These are phyloP conservation scores for Aphanomyces cochlioides DNA, from an alignment of 352 stramenopile species.

Conservation along the genomic window DNA sequence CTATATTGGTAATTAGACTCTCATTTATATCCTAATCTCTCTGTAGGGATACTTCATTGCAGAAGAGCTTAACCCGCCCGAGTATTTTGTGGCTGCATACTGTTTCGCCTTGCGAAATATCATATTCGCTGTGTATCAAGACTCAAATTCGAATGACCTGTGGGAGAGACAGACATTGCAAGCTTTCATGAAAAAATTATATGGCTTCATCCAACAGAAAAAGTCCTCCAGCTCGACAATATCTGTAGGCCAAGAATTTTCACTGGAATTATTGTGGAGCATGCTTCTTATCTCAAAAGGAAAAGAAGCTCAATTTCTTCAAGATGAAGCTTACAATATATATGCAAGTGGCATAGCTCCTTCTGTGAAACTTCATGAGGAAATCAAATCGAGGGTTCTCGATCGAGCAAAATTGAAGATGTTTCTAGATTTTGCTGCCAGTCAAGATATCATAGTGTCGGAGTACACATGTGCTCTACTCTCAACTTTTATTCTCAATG, in stretches of 20 bases:
- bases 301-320: conserved; percentile 28
- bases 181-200: conserved; percentile 26
- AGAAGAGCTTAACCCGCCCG: conserved; percentile 23
- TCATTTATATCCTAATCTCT: neutral
- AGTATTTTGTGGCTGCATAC: conserved; percentile 29
- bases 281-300: conserved; percentile 20
- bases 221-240: neutral
- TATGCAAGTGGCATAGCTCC: neutral
- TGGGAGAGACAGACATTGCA: conserved; percentile 23
- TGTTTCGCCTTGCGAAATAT: conserved; percentile 30
- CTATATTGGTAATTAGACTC: conserved; percentile 9
- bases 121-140: conserved; percentile 25
- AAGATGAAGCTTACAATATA: neutral
- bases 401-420: conserved; percentile 19
- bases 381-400: neutral
- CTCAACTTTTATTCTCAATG: conserved; percentile 15
- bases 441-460: conserved; percentile 2
- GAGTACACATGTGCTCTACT: conserved; percentile 26
- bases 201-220: conserved; percentile 27
- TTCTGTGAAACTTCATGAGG: neutral
- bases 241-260: conserved; percentile 24
- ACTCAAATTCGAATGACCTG: conserved; percentile 15
- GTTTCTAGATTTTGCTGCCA: conserved; percentile 13
- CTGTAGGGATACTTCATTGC: conserved; percentile 29
- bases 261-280: conserved; percentile 23